A percentile compares a stretch with the other conserved stretches of the same genome.
phyloP scores from a whole-genome alignment of 768 basidiomycete species.

The Calocera viscosa region DNA sequence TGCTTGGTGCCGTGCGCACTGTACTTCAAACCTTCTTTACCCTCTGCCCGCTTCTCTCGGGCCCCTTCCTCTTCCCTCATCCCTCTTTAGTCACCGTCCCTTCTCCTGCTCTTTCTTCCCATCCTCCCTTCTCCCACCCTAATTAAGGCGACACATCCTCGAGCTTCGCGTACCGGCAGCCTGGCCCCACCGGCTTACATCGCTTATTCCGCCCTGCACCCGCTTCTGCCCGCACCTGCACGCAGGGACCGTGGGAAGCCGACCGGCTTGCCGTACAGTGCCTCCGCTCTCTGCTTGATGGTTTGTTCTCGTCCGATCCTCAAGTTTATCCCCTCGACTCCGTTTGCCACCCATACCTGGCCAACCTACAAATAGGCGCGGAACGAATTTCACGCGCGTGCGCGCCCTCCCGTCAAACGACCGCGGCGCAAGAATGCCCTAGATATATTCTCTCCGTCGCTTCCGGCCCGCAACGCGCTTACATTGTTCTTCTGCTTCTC shows the following conservation, averaged over 20 bases:
- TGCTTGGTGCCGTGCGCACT: not conserved
- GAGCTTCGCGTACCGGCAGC: not conserved
- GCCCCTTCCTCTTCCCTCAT: not conserved
- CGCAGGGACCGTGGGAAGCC: constrained; percentile 6
- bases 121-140: not conserved
- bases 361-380: not conserved
- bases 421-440: not conserved
- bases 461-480: not conserved
- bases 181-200: not conserved
- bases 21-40: not conserved
- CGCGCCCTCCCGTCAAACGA: not conserved
- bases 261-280: not conserved
- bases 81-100: not conserved
- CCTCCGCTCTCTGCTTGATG: not conserved
- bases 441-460: not conserved
- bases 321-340: not conserved
- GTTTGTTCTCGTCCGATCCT: not conserved
- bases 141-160: constrained; percentile 4
- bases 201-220: not conserved
- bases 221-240: not conserved
- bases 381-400: not conserved
- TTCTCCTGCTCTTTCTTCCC: not conserved
- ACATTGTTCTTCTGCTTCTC: not conserved
- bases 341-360: not conserved
- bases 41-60: not conserved